A percentile compares a stretch with the other conserved stretches of the same genome.
These are phyloP conservation scores for Monilinia laxa DNA, from an alignment of 2,329 filamentous ascomycete genomes.

Conservation along the genomic window DNA sequence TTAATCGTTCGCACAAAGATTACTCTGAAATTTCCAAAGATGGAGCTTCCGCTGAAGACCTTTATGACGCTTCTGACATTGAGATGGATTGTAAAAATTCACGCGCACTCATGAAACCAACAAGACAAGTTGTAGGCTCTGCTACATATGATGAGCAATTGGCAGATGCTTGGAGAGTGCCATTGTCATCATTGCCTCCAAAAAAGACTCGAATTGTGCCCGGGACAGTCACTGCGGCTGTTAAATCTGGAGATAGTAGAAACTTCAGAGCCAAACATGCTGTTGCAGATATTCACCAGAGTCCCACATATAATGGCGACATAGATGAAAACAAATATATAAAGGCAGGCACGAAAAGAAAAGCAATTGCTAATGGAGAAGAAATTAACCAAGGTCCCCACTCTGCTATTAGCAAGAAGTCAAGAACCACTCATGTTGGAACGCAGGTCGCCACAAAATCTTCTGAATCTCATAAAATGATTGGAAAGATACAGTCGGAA, in stretches of 20 bases:
- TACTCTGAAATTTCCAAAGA: not conserved
- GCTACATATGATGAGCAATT: not conserved
- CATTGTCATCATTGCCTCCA: not conserved
- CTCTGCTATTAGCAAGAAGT: not conserved
- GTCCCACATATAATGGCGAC: not conserved
- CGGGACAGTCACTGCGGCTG: not conserved
- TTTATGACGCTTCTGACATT: not conserved
- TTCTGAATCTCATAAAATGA: not conserved
- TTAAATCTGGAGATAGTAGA: not conserved
- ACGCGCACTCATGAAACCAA: not conserved
- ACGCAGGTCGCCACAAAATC: not conserved
- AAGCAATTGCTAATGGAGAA: not conserved
- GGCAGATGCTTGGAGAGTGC: slow-evolving; percentile 1
- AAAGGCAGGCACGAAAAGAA: not conserved
- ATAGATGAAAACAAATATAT: too few species aligned
- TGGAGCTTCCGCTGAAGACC: not conserved
- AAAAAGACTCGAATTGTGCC: slow-evolving; percentile 5
- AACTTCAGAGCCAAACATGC: not conserved
- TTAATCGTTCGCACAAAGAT: not conserved
- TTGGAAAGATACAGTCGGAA: not conserved
- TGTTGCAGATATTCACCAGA: not conserved
- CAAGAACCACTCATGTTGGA: not conserved
- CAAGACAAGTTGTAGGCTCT: not conserved
- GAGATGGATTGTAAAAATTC: not conserved
- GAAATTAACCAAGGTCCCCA: not conserved